Conservation (phyloP, 2,329 filamentous ascomycete species). For the Calonectria ilicicola region DNA sequence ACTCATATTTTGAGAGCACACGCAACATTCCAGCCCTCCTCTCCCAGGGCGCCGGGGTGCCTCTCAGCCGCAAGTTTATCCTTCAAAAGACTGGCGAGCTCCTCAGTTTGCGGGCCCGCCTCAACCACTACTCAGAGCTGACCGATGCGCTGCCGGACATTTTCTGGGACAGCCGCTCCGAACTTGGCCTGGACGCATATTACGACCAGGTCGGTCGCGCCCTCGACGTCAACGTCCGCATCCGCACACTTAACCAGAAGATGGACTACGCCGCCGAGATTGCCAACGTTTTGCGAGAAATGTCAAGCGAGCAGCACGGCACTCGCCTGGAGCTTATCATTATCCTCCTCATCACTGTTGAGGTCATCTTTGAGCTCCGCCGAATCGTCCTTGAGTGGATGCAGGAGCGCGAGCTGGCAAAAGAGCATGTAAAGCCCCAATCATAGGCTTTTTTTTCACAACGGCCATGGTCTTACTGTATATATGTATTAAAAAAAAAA, state of each 20-base stretch:
- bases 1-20: constrained; percentile 88
- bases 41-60: constrained; percentile 67
- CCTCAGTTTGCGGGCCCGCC: constrained; percentile 86
- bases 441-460: neutral
- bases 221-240: constrained; percentile 90
- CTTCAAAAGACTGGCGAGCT: constrained; percentile 94
- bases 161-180: constrained; percentile 93
- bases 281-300: constrained; percentile 86
- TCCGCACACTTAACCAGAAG: constrained; percentile 93
- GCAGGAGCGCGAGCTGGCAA: constrained; percentile 49
- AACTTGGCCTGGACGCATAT: constrained; percentile 91
- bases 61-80: constrained; percentile 77
- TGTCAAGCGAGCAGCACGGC: constrained; percentile 90
- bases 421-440: constrained; percentile 20
- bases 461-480: neutral
- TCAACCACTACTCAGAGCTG: constrained; percentile 97
- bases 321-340: constrained; percentile 95
- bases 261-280: constrained; percentile 99
- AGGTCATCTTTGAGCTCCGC: constrained; percentile 88
- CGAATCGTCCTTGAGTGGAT: constrained; percentile 75
- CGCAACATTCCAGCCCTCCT: constrained; percentile 84
- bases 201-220: constrained; percentile 94
- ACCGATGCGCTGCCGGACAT: constrained; percentile 95
- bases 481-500: neutral
- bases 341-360: constrained; percentile 91